Conservation (phyloP, 208 protist genomes). For the Tritrichomonas foetus region DNA sequence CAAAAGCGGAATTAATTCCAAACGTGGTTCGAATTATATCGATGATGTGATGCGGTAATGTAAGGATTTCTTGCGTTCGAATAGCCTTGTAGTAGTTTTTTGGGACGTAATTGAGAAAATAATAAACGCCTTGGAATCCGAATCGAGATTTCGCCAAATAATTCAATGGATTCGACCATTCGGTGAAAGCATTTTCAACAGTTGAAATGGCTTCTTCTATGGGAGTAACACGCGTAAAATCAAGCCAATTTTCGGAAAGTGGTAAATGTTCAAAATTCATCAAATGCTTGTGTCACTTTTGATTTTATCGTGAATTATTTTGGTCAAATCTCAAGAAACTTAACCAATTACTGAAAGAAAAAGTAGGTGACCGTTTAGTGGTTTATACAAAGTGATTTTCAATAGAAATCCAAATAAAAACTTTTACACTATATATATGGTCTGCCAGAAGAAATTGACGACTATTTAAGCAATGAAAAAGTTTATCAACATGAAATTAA, state of each 20-base stretch:
- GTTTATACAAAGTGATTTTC: no score
- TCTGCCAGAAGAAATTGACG: no score
- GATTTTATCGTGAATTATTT: no score
- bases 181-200: background rate
- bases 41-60: background rate
- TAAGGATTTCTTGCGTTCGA: background rate
- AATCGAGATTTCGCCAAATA: background rate
- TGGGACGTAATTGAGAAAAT: background rate
- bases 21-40: background rate
- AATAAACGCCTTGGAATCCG: background rate
- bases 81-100: background rate
- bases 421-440: no score
- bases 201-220: constrained; percentile 7
- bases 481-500: no score
- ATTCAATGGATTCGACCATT: background rate
- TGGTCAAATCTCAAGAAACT: no score
- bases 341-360: no score
- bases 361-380: no score
- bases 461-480: no score
- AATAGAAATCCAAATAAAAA: no score
- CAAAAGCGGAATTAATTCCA: background rate
- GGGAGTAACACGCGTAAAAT: background rate
- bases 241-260: background rate
- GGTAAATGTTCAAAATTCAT: background rate
- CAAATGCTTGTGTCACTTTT: no score